Percentiles rank a stretch among this genome's conserved stretches.
Conservation (phyloP, 1,284 basidiomycete genomes). For the Pseudozyma hubeiensis region DNA sequence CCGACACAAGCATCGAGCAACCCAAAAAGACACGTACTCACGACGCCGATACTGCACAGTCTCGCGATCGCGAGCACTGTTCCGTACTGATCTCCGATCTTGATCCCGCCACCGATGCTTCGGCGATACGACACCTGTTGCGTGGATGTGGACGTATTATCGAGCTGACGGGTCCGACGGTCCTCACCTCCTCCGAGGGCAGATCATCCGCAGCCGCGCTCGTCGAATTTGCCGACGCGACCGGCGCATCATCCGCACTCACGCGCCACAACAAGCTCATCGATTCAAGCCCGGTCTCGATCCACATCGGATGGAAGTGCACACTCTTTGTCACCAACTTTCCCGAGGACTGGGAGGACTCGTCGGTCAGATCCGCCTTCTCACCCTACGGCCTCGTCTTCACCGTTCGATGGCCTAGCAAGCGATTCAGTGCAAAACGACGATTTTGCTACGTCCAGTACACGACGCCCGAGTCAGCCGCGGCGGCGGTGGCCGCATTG, state of each 20-base stretch:
- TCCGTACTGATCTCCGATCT: conserved; percentile 88
- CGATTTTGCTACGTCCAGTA: conserved; percentile 96
- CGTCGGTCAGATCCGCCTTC: conserved; percentile 79
- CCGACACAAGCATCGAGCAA: conserved; percentile 10
- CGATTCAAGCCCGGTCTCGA: conserved; percentile 74
- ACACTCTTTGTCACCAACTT: conserved; percentile 98
- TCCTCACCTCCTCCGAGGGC: conserved; percentile 39
- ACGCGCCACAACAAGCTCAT: conserved; percentile 93
- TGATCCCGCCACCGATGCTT: conserved; percentile 74
- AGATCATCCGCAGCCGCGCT: conserved; percentile 63
- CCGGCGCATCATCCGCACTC: conserved; percentile 79
- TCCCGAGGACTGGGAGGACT: conserved; percentile 84
- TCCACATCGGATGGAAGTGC: conserved; percentile 90
- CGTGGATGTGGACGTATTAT: conserved; percentile 73
- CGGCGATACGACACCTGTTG: conserved; percentile 80
- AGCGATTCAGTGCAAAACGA: conserved; percentile 88
- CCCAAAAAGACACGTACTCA: conserved; percentile 55
- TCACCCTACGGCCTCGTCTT: conserved; percentile 87
- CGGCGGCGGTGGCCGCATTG: conserved; percentile 81
- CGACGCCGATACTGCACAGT: conserved; percentile 18
- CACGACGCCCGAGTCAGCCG: conserved; percentile 82
- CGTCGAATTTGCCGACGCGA: conserved; percentile 69
- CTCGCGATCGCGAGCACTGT: conserved; percentile 89
- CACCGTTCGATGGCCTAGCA: conserved; percentile 97
- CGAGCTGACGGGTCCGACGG: conserved; percentile 54